Conservation (phyloP, 2,329 filamentous ascomycete species). For the Penicillium rolfsii region DNA sequence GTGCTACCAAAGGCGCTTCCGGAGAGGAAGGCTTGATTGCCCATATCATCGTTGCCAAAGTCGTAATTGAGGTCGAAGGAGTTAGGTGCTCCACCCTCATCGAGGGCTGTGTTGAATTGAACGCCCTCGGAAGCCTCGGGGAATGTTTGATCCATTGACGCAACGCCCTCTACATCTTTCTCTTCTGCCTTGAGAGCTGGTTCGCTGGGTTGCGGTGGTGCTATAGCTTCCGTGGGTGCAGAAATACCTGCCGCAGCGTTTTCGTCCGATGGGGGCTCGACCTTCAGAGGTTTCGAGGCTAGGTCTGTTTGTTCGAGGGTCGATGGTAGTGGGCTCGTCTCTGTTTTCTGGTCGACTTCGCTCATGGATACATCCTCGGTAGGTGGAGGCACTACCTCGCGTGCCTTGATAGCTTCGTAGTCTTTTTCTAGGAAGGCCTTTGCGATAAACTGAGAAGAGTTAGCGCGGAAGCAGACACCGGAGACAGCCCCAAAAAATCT, state of each 20-base stretch:
- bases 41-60: slow-evolving; percentile 44
- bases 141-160: slow-evolving; percentile 29
- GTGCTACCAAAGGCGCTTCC: slow-evolving; percentile 36
- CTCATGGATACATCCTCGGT: slow-evolving; percentile 38
- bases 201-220: slow-evolving; percentile 15
- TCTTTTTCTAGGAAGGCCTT: slow-evolving; percentile 49
- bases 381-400: slow-evolving; percentile 33
- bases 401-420: slow-evolving; percentile 43
- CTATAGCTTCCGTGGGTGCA: slow-evolving; percentile 17
- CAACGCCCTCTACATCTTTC: slow-evolving; percentile 23
- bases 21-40: slow-evolving; percentile 44
- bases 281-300: slow-evolving; percentile 22
- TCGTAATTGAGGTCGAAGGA: slow-evolving; percentile 47
- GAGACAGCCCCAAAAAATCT: slow-evolving; percentile 2
- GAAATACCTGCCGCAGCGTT: slow-evolving; percentile 14
- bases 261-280: slow-evolving; percentile 25
- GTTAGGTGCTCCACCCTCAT: slow-evolving; percentile 37
- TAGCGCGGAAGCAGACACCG: slow-evolving; percentile 2
- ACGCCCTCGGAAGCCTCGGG: slow-evolving; percentile 39
- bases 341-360: slow-evolving; percentile 25
- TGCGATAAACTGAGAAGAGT: slow-evolving; percentile 43
- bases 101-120: slow-evolving; percentile 48
- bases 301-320: slow-evolving; percentile 25
- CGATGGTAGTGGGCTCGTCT: slow-evolving; percentile 22
- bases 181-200: slow-evolving; percentile 31